These are phyloP conservation scores for Stagonosporopsis cucurbitacearum DNA, from an alignment of 2,329 filamentous ascomycete genomes.

Conservation along the genomic window DNA sequence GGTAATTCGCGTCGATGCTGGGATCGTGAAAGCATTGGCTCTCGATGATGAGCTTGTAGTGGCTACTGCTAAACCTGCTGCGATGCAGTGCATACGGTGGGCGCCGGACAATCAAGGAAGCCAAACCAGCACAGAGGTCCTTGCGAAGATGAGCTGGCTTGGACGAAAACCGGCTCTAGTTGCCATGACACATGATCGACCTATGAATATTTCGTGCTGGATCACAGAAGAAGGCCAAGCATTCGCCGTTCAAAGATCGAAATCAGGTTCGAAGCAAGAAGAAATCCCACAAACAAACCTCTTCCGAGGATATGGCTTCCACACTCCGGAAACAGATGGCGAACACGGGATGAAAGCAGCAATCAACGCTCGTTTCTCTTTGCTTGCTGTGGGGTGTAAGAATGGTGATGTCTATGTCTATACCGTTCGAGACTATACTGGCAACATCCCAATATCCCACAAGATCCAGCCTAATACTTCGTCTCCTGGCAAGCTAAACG, in stretches of 20 bases:
- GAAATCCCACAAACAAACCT: slow-evolving; percentile 65
- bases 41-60: slow-evolving; percentile 93
- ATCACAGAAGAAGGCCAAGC: slow-evolving; percentile 85
- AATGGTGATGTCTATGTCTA: slow-evolving; percentile 88
- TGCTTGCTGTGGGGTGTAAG: slow-evolving; percentile 84
- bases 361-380: slow-evolving; percentile 93
- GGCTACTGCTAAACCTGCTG: slow-evolving; percentile 86
- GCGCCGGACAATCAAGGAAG: slow-evolving; percentile 79
- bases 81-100: slow-evolving; percentile 98
- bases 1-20: slow-evolving; percentile 97
- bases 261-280: slow-evolving; percentile 43
- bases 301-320: slow-evolving; percentile 92
- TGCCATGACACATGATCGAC: slow-evolving; percentile 91
- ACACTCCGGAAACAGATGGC: slow-evolving; percentile 67
- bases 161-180: slow-evolving; percentile 76
- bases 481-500: slow-evolving; percentile 73
- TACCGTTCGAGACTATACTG: slow-evolving; percentile 88
- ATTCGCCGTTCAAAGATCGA: slow-evolving; percentile 83
- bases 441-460: slow-evolving; percentile 89
- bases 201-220: slow-evolving; percentile 96
- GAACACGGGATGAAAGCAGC: slow-evolving; percentile 74
- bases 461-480: slow-evolving; percentile 74
- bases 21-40: slow-evolving; percentile 85
- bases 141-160: slow-evolving; percentile 86
- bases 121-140: slow-evolving; percentile 88